Evolutionary conservation across 768 basidiomycete genomes (phyloP).

Genomic region (Suillus sp.): DNA sequence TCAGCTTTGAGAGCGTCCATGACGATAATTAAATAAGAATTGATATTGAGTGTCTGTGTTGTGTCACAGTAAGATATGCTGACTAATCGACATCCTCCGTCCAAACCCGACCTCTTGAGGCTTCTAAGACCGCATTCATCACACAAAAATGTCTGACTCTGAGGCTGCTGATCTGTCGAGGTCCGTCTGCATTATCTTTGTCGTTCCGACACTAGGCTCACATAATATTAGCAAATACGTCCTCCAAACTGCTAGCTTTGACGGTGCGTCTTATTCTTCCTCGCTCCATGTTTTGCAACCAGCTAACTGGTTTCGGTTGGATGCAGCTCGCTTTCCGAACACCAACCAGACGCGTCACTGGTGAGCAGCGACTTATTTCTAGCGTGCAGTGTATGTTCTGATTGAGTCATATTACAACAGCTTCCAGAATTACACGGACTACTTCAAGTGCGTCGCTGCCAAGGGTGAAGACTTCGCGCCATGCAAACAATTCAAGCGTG

Average conservation of each 20-base stretch:
- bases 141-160: constrained; percentile 59
- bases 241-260: constrained; percentile 95
- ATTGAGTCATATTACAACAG: constrained; percentile 37
- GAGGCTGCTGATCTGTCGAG: constrained; percentile 47
- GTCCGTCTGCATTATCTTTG: constrained; percentile 33
- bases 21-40: constrained; percentile 10
- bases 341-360: constrained; percentile 97
- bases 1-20: constrained; percentile 95
- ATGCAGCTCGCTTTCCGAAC: constrained; percentile 83
- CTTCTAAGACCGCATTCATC: constrained; percentile 37
- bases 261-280: constrained; percentile 52
- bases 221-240: constrained; percentile 66
- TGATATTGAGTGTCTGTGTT: neutral
- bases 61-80: constrained; percentile 18
- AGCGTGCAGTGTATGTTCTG: constrained; percentile 3
- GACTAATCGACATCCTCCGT: constrained; percentile 39
- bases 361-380: constrained; percentile 45
- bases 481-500: constrained; percentile 97
- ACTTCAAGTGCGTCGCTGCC: constrained; percentile 95
- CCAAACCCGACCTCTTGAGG: constrained; percentile 24
- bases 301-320: constrained; percentile 3
- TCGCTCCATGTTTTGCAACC: neutral
- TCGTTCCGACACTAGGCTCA: constrained; percentile 15
- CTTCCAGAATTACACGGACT: constrained; percentile 97
- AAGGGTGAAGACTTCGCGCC: constrained; percentile 99